Conservation (phyloP, 768 basidiomycete genomes). For the Suillus decipiens region DNA sequence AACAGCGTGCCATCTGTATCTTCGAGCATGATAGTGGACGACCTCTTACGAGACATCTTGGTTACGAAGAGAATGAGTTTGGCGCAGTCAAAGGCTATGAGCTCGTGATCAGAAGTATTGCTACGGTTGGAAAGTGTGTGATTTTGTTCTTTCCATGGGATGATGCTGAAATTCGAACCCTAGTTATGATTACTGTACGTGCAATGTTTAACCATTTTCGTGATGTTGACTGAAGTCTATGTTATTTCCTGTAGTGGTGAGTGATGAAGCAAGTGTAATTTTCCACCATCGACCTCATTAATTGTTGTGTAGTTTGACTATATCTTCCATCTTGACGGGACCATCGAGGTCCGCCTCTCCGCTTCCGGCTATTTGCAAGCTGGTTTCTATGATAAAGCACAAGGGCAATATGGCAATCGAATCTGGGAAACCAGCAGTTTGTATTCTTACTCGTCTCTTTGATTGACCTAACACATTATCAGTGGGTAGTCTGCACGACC, state of each 20-base stretch:
- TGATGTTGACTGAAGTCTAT: background rate
- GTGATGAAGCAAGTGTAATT: background rate
- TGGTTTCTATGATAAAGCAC: constrained; percentile 54
- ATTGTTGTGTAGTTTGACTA: constrained; percentile 55
- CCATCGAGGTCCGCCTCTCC: constrained; percentile 66
- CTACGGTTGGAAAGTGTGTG: constrained; percentile 65
- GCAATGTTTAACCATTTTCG: background rate
- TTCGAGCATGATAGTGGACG: constrained; percentile 63
- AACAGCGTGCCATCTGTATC: constrained; percentile 60
- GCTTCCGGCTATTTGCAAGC: constrained; percentile 73
- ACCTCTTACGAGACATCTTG: constrained; percentile 60
- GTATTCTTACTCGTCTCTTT: constrained; percentile 19
- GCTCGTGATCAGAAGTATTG: constrained; percentile 55
- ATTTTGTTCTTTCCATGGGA: background rate
- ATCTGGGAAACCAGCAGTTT: constrained; percentile 58
- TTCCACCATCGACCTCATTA: constrained; percentile 12
- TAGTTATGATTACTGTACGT: constrained; percentile 59
- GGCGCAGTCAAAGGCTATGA: constrained; percentile 64
- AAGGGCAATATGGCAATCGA: constrained; percentile 52
- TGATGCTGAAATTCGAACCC: constrained; percentile 9
- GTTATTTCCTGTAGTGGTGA: constrained; percentile 32
- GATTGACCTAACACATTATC: background rate
- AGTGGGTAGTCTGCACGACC: constrained; percentile 72
- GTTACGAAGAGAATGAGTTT: constrained; percentile 54
- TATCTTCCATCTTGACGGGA: constrained; percentile 65